Conservation (phyloP, 2,329 filamentous ascomycete species). For the Paraconiothyrium brasiliense region DNA sequence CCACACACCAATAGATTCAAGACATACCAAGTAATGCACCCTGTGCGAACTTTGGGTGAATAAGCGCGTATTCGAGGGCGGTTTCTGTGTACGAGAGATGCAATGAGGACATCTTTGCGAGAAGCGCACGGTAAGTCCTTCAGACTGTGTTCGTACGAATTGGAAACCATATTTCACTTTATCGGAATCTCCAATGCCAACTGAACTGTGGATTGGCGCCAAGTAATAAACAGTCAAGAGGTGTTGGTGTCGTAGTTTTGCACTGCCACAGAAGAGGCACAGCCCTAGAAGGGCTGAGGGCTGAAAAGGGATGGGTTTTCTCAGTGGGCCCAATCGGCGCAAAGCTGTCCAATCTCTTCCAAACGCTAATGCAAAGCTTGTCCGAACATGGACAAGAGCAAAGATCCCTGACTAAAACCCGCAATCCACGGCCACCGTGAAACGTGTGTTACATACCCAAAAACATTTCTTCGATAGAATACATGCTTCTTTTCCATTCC, state of each 20-base stretch:
- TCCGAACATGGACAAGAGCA: background rate
- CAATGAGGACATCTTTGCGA: background rate
- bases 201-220: background rate
- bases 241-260: background rate
- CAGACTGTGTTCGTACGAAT: background rate
- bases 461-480: background rate
- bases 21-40: constrained; percentile 23
- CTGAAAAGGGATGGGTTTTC: background rate
- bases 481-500: background rate
- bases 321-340: background rate
- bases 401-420: background rate
- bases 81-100: background rate
- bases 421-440: background rate
- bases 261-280: background rate
- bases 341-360: background rate
- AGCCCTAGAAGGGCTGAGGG: background rate
- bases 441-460: background rate
- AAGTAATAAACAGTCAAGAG: background rate
- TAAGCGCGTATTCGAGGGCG: background rate
- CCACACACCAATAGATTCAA: background rate
- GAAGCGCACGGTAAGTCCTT: background rate
- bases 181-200: background rate
- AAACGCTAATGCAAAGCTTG: background rate
- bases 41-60: constrained; percentile 19
- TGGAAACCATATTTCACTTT: background rate